These are phyloP conservation scores for Cryptococcus floricola DNA, from an alignment of 1,284 basidiomycete genomes.

Conservation along the genomic window DNA sequence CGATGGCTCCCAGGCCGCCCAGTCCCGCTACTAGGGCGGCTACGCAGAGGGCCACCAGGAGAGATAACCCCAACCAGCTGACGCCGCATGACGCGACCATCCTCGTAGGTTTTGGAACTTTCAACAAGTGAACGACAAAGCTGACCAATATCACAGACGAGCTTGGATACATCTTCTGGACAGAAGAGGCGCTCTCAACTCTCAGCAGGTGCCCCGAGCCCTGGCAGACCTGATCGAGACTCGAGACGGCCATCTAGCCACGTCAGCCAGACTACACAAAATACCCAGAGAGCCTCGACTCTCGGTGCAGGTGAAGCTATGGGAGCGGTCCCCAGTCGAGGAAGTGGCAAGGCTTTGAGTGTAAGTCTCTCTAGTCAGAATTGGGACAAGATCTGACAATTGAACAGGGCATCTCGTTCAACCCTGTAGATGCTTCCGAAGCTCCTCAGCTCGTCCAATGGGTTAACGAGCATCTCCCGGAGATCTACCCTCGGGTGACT, in stretches of 20 bases:
- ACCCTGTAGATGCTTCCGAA: constrained; percentile 22
- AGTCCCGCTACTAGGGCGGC: constrained; percentile 83
- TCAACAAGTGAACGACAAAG: constrained; percentile 8
- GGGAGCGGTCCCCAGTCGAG: not conserved
- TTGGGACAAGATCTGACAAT: not conserved
- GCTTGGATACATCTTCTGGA: constrained; percentile 40
- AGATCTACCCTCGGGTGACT: constrained; percentile 59
- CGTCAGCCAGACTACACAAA: constrained; percentile 3
- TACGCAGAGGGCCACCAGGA: constrained; percentile 78
- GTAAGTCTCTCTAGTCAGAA: not conserved
- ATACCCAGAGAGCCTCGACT: not conserved
- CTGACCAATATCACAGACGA: constrained; percentile 39
- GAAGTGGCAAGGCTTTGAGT: not conserved
- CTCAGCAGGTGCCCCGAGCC: constrained; percentile 11
- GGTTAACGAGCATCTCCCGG: constrained; percentile 77
- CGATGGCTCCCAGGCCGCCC: constrained; percentile 92
- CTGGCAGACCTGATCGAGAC: constrained; percentile 43
- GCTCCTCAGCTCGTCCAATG: constrained; percentile 66
- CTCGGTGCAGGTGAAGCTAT: not conserved
- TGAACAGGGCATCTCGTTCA: not conserved
- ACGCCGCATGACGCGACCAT: constrained; percentile 80
- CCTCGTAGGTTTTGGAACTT: constrained; percentile 59
- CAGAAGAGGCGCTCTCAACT: constrained; percentile 15
- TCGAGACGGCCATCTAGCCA: constrained; percentile 37
- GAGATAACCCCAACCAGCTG: constrained; percentile 85